Evolutionary conservation across 306 rosid species (phyloP), one percentile per base, ranked within the genome.

Genomic region (Potentilla sterilis): DNA sequence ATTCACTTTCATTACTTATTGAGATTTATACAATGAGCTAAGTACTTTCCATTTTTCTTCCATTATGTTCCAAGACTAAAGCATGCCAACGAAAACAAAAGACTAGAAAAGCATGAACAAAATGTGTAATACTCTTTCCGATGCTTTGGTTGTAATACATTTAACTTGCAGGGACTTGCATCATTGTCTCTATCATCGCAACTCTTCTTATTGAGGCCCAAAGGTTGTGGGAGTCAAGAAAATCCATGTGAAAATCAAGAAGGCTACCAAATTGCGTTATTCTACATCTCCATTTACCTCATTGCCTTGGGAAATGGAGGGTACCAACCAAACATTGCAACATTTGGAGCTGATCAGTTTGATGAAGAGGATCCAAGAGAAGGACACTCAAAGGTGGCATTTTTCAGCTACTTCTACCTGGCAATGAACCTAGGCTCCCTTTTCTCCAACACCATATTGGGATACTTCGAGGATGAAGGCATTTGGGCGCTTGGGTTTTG

Each of bases 361-460:
- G 99, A 96, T 47, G 97, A 88, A 77, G 99, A 90, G 73, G 86
- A 90, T 81, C 82, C 79, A 35, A 86, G 67, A 52, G 99, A 96
- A 70, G 91, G 97, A 28, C 82, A 35, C 67, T 85, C 86, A 1
- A 96, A 96, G 80, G 96, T 96, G 74, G 91, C 98, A 21, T 96
- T 92, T 82, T 96, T 96, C 72, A 96, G 99, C 90, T 96, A 92
- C 96, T 96, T 89, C 87, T 96, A 96, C 87, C 89, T 96, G 71
- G 98, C 98, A 8, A n/a, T 96, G 80, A 96, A 96, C 89, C 81
- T 90, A 44, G 99, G 99, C 4, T 86, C 90, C 51, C 94, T 96
- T 75, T 90, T 96, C 93, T 96, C 99, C 76, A 96, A 96, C 87
- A 96, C 99, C 83, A 85, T 90, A 66, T 78, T 96, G 58, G 97